These are phyloP conservation scores for Tubosaeta sp. DNA, from an alignment of 768 basidiomycete genomes.

Conservation along the genomic window DNA sequence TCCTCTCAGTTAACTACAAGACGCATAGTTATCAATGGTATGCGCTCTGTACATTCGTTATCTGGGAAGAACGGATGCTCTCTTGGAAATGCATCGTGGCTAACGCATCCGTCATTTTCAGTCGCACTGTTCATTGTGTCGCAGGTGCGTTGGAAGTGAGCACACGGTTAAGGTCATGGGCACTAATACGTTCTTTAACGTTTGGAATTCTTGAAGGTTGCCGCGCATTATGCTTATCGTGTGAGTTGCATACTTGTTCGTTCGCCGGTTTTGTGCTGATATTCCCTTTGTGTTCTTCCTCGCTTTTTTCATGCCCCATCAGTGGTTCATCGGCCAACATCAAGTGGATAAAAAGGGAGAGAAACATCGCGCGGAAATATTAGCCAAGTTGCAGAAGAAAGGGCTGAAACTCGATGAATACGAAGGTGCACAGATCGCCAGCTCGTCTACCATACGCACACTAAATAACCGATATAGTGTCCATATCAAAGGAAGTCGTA, in stretches of 20 bases:
- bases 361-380: conserved; percentile 63
- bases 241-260: conserved; percentile 36
- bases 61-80: neutral
- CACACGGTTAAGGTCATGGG: neutral
- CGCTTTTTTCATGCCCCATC: neutral
- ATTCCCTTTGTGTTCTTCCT: neutral
- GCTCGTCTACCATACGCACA: neutral
- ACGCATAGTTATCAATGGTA: conserved; percentile 45
- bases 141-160: conserved; percentile 38
- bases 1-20: conserved; percentile 35
- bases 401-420: conserved; percentile 84
- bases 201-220: conserved; percentile 48
- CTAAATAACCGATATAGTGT: conserved; percentile 40
- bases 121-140: conserved; percentile 49
- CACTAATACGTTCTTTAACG: conserved; percentile 2
- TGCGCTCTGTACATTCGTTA: conserved; percentile 3
- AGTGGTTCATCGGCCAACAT: conserved; percentile 65
- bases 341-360: conserved; percentile 57
- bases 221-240: conserved; percentile 70
- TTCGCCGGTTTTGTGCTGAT: neutral
- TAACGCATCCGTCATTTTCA: conserved; percentile 20
- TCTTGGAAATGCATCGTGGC: neutral
- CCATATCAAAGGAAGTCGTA: conserved; percentile 90
- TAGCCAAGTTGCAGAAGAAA: conserved; percentile 67
- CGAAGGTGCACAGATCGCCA: conserved; percentile 59